Evolutionary conservation across 768 basidiomycete genomes (phyloP).

Genomic region (Podaxis mareebaensis): DNA sequence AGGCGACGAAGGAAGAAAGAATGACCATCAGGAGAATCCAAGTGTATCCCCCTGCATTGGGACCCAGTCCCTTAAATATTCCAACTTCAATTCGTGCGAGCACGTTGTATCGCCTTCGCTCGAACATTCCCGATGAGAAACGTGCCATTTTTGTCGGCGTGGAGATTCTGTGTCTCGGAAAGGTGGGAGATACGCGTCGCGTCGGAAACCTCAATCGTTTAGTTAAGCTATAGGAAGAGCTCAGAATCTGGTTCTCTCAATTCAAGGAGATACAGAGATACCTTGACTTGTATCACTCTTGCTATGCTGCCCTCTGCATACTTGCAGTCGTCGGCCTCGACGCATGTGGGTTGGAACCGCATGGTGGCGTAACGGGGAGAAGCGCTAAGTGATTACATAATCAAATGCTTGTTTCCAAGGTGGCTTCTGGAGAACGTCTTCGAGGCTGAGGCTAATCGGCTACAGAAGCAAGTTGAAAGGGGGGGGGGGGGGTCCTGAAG

Average conservation of each 20-base stretch:
- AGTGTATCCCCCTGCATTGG: background rate
- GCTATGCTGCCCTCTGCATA: background rate
- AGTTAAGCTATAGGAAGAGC: background rate
- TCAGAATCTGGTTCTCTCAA: background rate
- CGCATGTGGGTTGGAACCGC: constrained; percentile 2
- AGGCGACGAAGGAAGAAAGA: background rate
- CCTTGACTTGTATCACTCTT: background rate
- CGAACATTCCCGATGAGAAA: no score
- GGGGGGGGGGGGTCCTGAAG: no score
- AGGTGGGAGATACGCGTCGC: background rate
- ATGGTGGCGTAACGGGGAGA: background rate
- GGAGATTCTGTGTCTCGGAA: background rate
- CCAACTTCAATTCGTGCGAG: background rate
- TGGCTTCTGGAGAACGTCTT: no score
- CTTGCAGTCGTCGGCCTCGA: background rate
- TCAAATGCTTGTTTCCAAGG: background rate
- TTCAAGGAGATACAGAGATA: background rate
- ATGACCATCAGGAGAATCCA: background rate
- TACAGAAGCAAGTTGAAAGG: no score
- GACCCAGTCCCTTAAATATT: background rate
- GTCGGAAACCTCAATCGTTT: background rate
- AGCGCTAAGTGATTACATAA: background rate
- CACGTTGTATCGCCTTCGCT: background rate
- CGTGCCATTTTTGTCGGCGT: background rate
- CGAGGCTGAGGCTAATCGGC: no score